Evolutionary conservation across 257 asterid species (phyloP).

Genomic region (Nicotiana attenuata): DNA sequence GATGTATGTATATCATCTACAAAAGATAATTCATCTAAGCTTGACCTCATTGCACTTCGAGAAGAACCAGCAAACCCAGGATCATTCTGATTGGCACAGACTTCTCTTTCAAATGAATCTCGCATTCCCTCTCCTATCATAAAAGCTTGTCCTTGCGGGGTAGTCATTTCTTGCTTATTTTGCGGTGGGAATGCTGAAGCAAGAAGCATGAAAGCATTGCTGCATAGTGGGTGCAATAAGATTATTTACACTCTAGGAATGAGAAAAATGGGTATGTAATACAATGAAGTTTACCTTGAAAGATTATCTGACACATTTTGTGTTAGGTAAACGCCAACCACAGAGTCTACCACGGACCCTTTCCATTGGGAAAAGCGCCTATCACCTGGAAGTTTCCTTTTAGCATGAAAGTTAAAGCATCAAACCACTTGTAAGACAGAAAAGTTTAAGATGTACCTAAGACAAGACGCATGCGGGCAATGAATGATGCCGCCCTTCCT

Average conservation of each 20-base stretch:
- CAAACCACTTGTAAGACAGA: neutral
- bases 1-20: neutral
- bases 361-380: conserved; percentile 46
- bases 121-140: neutral
- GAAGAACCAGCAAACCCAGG: neutral
- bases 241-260: neutral
- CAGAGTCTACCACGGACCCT: conserved; percentile 56
- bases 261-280: neutral
- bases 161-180: neutral
- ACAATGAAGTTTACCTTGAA: conserved; percentile 43
- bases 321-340: conserved; percentile 54
- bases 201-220: conserved; percentile 51
- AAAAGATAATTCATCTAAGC: neutral
- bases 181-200: conserved; percentile 36
- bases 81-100: neutral
- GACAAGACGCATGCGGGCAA: conserved; percentile 28
- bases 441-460: conserved; percentile 32
- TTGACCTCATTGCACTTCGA: neutral
- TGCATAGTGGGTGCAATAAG: conserved; percentile 17
- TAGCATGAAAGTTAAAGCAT: neutral
- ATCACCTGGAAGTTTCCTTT: conserved; percentile 29
- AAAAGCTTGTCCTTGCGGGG: conserved; percentile 7
- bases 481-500: conserved; percentile 21
- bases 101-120: neutral
- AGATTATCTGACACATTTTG: conserved; percentile 49